A percentile compares a stretch with the other conserved stretches of the same genome.
Conservation (phyloP, 345 rosid genomes). For the Zanthoxylum bungeanum region DNA sequence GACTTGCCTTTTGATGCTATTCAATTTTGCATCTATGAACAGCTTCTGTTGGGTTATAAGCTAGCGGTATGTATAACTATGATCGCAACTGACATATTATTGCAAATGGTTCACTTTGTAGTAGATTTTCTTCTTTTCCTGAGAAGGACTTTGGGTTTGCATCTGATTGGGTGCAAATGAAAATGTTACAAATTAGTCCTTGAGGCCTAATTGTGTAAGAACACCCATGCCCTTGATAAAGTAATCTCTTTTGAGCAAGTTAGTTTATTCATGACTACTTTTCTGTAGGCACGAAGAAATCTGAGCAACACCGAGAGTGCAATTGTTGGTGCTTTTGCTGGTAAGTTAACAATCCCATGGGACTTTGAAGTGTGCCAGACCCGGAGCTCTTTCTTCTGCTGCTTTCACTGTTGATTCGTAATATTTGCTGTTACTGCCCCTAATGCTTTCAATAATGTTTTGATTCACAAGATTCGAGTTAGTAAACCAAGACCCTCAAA, state of each 20-base stretch:
- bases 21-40: conserved; percentile 93
- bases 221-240: neutral
- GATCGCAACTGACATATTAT: neutral
- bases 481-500: neutral
- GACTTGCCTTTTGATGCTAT: conserved; percentile 95
- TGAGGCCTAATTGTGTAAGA: neutral
- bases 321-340: conserved; percentile 82
- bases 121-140: neutral
- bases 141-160: neutral
- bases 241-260: neutral
- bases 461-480: neutral
- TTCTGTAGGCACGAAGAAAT: conserved; percentile 69
- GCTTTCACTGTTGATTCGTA: neutral
- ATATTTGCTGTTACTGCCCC: neutral
- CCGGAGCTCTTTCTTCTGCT: neutral
- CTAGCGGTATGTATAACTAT: conserved; percentile 50
- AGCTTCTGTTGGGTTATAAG: conserved; percentile 77
- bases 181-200: neutral
- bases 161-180: neutral
- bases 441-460: neutral
- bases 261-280: neutral
- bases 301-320: conserved; percentile 83
- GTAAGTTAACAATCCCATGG: conserved; percentile 25
- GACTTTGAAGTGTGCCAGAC: neutral
- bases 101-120: conserved; percentile 2